phyloP scores from a whole-genome alignment of 768 basidiomycete genomes.

The Dentipellis sp. region DNA sequence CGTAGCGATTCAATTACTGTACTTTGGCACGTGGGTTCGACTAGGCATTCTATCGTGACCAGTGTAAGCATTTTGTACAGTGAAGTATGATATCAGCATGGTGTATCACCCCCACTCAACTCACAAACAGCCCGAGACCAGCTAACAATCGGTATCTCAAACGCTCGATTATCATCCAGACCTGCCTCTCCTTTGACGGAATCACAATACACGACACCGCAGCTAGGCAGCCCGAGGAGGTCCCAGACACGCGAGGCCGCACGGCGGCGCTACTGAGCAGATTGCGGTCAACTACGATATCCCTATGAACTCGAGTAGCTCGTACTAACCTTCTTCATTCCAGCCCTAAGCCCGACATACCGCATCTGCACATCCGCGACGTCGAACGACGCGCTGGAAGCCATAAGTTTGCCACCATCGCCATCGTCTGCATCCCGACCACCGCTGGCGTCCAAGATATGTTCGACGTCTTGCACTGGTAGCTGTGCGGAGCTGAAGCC shows the following conservation, averaged over 20 bases:
- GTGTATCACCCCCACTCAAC: no score
- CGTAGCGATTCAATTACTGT: no score
- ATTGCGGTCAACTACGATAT: slow-evolving; percentile 22
- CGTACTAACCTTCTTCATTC: neutral
- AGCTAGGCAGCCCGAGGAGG: neutral
- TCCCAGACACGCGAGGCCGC: neutral
- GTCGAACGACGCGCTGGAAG: neutral
- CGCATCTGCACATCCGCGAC: neutral
- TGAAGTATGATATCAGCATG: no score
- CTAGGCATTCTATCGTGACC: no score
- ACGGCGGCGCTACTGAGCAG: neutral
- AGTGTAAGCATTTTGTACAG: no score
- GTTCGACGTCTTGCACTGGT: neutral
- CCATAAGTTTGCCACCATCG: neutral
- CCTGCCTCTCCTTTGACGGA: neutral
- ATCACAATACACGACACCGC: neutral
- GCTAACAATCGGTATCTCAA: no score
- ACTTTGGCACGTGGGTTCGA: no score
- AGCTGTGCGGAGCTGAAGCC: no score
- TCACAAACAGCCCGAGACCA: no score
- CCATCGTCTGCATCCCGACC: neutral
- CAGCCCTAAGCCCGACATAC: neutral
- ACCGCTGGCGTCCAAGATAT: no score
- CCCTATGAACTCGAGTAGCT: neutral
- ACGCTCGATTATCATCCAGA: no score